phyloP scores from a whole-genome alignment of 495 filamentous ascomycete species.

The Penicillium egyptiacum region DNA sequence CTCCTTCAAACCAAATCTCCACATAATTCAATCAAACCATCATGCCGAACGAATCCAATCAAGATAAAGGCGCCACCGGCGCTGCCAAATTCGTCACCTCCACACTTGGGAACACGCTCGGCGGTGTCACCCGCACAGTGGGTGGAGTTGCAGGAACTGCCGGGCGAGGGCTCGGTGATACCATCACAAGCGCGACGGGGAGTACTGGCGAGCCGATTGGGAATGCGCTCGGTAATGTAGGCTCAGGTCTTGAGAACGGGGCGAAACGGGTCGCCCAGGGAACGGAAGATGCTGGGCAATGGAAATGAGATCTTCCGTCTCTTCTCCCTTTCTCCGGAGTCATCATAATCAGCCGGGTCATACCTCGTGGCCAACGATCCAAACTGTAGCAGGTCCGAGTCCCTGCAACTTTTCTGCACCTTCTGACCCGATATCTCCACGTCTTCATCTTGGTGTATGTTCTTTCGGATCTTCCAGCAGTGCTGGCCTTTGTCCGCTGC shows the following conservation, averaged over 20 bases:
- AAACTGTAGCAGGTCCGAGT: no score
- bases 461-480: no score
- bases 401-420: no score
- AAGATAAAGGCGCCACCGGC: slow-evolving; percentile 40
- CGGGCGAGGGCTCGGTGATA: slow-evolving; percentile 62
- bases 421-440: no score
- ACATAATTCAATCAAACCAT: neutral
- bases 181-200: slow-evolving; percentile 61
- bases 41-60: slow-evolving; percentile 22
- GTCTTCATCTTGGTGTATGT: no score
- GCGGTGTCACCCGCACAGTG: slow-evolving; percentile 62
- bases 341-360: no score
- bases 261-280: slow-evolving; percentile 57
- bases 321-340: no score
- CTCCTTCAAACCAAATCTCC: neutral
- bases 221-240: slow-evolving; percentile 60
- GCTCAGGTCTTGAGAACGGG: slow-evolving; percentile 60
- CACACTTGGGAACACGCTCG: slow-evolving; percentile 61
- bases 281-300: slow-evolving; percentile 67
- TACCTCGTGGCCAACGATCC: no score
- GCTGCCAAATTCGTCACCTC: slow-evolving; percentile 51
- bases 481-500: no score
- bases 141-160: slow-evolving; percentile 69
- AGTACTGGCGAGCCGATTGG: slow-evolving; percentile 64
- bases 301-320: slow-evolving; percentile 43